Conservation (phyloP, 106 monocot genomes). For the Dactylorhiza incarnata region DNA sequence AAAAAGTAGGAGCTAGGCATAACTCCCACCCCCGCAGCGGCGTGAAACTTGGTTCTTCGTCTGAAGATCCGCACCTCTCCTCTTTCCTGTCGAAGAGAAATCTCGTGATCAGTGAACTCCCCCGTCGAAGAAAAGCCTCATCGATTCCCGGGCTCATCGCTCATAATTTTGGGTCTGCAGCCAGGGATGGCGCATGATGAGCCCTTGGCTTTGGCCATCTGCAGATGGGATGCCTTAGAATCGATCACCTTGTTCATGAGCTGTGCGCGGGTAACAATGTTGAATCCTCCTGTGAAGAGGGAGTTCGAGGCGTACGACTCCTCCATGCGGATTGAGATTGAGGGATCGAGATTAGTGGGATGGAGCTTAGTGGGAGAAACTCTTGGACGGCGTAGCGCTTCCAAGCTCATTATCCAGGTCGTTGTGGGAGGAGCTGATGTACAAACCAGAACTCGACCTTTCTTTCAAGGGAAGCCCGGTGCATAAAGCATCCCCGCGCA, state of each 20-base stretch:
- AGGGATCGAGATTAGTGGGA: constrained; percentile 17
- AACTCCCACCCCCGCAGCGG: too few relatives aligned
- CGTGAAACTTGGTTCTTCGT: too few relatives aligned
- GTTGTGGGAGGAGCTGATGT: constrained; percentile 51
- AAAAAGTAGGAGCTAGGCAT: too few relatives aligned
- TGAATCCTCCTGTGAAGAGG: constrained; percentile 38
- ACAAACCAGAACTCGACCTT: constrained; percentile 29
- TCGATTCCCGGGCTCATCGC: constrained; percentile 38
- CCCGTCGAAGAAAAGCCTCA: too few relatives aligned
- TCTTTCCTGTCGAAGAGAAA: too few relatives aligned
- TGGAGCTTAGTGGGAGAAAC: constrained; percentile 19
- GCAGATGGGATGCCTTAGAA: constrained; percentile 33
- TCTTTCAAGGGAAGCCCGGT: constrained; percentile 26
- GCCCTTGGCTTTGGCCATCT: constrained; percentile 58
- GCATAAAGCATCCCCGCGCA: too few relatives aligned
- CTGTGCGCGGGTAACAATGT: constrained; percentile 32
- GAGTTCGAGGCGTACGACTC: constrained; percentile 39
- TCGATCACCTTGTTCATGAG: constrained; percentile 61
- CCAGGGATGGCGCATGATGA: constrained; percentile 39
- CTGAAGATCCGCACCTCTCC: too few relatives aligned
- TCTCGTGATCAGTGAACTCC: too few relatives aligned
- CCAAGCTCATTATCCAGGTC: constrained; percentile 50
- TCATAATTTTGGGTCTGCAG: constrained; percentile 45
- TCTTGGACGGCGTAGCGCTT: constrained; percentile 27
- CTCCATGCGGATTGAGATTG: constrained; percentile 34